Conservation (phyloP, 1,284 basidiomycete genomes). For the Sanghuangporus sanghuang region DNA sequence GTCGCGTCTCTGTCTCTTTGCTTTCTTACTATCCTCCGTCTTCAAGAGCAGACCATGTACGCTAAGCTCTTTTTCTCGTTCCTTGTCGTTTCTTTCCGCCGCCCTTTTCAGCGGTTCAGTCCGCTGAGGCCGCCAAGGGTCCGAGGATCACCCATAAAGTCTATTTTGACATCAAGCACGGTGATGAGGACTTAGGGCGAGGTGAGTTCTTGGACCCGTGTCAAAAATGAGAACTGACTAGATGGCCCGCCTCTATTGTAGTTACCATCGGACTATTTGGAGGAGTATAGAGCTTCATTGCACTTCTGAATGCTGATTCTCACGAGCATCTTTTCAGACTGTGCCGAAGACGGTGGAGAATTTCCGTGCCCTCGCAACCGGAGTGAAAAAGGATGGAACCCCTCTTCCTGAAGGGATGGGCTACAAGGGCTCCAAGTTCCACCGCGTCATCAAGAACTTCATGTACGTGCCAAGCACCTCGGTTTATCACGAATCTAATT, state of each 20-base stretch:
- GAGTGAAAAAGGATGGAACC: conserved; percentile 74
- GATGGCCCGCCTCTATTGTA: conserved; percentile 27
- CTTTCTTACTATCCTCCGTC: background rate
- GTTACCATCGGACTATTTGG: conserved; percentile 86
- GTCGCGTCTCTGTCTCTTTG: conserved; percentile 13
- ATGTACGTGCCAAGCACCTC: conserved; percentile 37
- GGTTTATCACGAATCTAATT: background rate
- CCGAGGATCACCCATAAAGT: conserved; percentile 89
- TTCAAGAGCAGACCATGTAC: conserved; percentile 12
- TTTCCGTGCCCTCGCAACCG: conserved; percentile 65
- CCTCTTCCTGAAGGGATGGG: conserved; percentile 66
- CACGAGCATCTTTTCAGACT: conserved; percentile 47
- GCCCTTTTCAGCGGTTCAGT: conserved; percentile 66
- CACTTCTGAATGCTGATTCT: conserved; percentile 6
- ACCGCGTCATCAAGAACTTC: conserved; percentile 68
- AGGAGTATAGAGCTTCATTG: conserved; percentile 38
- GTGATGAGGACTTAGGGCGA: conserved; percentile 77
- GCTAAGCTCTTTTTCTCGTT: conserved; percentile 47
- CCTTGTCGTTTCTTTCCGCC: conserved; percentile 54
- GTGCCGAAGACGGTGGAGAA: conserved; percentile 74
- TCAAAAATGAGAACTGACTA: conserved; percentile 9
- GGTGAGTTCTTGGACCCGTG: conserved; percentile 41
- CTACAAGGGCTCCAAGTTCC: conserved; percentile 68
- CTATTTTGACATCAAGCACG: conserved; percentile 92
- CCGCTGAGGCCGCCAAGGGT: conserved; percentile 69